Base-by-base conservation (phyloP, 495 filamentous ascomycete genomes). In the Lasiosphaeris hirsuta region DNA sequence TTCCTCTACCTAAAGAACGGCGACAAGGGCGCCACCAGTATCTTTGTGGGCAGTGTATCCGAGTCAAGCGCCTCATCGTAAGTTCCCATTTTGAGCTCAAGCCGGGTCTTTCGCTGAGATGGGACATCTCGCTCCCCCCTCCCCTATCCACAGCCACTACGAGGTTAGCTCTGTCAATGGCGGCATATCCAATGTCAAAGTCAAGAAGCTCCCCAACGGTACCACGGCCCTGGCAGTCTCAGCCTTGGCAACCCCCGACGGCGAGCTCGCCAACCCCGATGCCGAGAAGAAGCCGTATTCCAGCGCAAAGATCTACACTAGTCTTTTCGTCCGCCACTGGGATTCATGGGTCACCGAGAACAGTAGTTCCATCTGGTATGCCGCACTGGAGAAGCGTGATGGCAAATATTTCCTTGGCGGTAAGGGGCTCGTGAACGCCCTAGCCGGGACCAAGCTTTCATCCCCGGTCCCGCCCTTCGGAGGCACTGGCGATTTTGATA, bases 281-380 rank as follows among this genome's bases (percentile, higher is more conserved):
- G 72, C 77, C 0, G 85, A 79, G 15, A 67, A 75, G 53, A 83
- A 80, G 43, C 77, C 81, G 7, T 63, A 72, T 4, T 84, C 85
- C 10, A 78, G 80, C 10, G 89, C 80, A 6, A 81, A 81, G 51
- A 78, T 90, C 36, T 92, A 91, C 63, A 81, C 82, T 48, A 80
- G 78, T 54, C 78, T 90, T 43, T 92, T 89, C 65, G 83, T 86
- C 37, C 81, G 89, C 15, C 88, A 93, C 64, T 93, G 89, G 89
- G 88, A 92, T 60, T 69, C 69, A 17, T 92, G 85, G 65, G 74
- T 86, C 14, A 81, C 82, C 40, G 81, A 88, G n/a, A 82, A 90
- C 68, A 81, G 68, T 59, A 88, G 82, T 63, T 75, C 85, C 1
- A 83, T 95, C 36, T 96, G 84, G 75, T 90, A 90, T 68, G 85